These are phyloP conservation scores for Panaeolus papilionaceus DNA, from an alignment of 768 basidiomycete species.

Conservation along the genomic window DNA sequence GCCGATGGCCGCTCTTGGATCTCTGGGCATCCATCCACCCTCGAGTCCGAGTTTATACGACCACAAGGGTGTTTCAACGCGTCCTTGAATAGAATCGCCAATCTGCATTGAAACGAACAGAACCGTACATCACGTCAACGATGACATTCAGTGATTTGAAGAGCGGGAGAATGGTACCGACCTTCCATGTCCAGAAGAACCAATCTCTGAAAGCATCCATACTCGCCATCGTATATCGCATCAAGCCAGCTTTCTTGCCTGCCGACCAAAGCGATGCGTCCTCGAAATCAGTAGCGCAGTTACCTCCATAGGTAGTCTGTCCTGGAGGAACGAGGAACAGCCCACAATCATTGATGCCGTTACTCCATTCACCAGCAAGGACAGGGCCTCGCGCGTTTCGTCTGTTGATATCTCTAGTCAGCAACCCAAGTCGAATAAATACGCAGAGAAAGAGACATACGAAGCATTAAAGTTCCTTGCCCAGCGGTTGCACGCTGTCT, in stretches of 20 bases:
- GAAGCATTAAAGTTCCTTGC: slow-evolving; percentile 59
- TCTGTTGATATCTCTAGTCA: slow-evolving; percentile 33
- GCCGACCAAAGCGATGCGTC: slow-evolving; percentile 45
- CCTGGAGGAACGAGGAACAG: slow-evolving; percentile 35
- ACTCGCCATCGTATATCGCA: slow-evolving; percentile 63
- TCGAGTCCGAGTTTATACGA: slow-evolving; percentile 55
- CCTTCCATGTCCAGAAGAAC: slow-evolving; percentile 57
- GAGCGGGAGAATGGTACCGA: slow-evolving; percentile 22
- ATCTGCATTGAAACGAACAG: slow-evolving; percentile 28
- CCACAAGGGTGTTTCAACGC: slow-evolving; percentile 45
- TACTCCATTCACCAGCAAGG: slow-evolving; percentile 22
- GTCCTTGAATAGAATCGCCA: slow-evolving; percentile 51
- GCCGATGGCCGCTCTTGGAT: slow-evolving; percentile 69
- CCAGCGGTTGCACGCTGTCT: slow-evolving; percentile 63
- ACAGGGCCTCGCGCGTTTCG: slow-evolving; percentile 77
- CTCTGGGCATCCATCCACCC: slow-evolving; percentile 78
- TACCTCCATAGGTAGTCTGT: background rate
- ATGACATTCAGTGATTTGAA: background rate
- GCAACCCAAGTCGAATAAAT: slow-evolving; percentile 34
- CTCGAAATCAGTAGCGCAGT: slow-evolving; percentile 39
- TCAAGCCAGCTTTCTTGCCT: slow-evolving; percentile 51
- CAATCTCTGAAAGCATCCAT: slow-evolving; percentile 48
- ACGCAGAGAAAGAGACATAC: slow-evolving; percentile 30
- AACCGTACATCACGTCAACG: background rate
- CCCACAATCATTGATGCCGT: slow-evolving; percentile 58